Percentiles rank a stretch among this genome's conserved stretches.
Conservation (phyloP, 1,284 basidiomycete species). For the Microbotryum violaceum region DNA sequence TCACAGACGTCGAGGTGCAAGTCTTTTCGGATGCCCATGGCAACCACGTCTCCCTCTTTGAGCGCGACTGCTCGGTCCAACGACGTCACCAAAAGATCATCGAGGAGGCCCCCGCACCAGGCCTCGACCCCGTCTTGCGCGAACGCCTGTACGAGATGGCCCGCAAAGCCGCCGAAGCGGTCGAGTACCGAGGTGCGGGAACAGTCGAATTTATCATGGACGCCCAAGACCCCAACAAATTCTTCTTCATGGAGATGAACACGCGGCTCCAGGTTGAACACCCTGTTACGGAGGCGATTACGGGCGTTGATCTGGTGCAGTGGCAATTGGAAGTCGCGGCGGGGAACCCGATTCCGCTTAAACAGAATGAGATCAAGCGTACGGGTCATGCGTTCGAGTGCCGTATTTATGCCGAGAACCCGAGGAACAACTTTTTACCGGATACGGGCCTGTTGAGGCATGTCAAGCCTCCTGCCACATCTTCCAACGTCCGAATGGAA, state of each 20-base stretch:
- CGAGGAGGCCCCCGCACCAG: slow-evolving; percentile 89
- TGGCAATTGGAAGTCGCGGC: slow-evolving; percentile 91
- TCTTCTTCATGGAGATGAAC: slow-evolving; percentile 91
- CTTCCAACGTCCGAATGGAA: slow-evolving; percentile 72
- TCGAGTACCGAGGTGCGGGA: slow-evolving; percentile 81
- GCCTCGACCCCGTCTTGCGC: slow-evolving; percentile 64
- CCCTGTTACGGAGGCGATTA: slow-evolving; percentile 78
- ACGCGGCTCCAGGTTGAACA: slow-evolving; percentile 90
- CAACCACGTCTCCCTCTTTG: slow-evolving; percentile 77
- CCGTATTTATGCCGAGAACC: slow-evolving; percentile 93
- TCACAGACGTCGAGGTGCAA: slow-evolving; percentile 65
- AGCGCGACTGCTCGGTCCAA: slow-evolving; percentile 90
- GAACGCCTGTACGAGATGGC: slow-evolving; percentile 78
- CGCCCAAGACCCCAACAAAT: slow-evolving; percentile 63
- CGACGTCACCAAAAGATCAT: slow-evolving; percentile 72
- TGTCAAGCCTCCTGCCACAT: slow-evolving; percentile 50
- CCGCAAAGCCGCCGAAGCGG: slow-evolving; percentile 80
- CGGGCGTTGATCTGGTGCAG: slow-evolving; percentile 81
- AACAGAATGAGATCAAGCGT: slow-evolving; percentile 68
- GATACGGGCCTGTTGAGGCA: slow-evolving; percentile 78
- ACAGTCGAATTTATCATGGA: slow-evolving; percentile 93
- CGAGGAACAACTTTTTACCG: slow-evolving; percentile 83
- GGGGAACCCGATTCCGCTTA: slow-evolving; percentile 72
- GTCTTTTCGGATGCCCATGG: slow-evolving; percentile 68
- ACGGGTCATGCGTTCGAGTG: slow-evolving; percentile 91